These are phyloP conservation scores for Aspergillus egyptiacus DNA, from an alignment of 495 filamentous ascomycete species.

Conservation along the genomic window DNA sequence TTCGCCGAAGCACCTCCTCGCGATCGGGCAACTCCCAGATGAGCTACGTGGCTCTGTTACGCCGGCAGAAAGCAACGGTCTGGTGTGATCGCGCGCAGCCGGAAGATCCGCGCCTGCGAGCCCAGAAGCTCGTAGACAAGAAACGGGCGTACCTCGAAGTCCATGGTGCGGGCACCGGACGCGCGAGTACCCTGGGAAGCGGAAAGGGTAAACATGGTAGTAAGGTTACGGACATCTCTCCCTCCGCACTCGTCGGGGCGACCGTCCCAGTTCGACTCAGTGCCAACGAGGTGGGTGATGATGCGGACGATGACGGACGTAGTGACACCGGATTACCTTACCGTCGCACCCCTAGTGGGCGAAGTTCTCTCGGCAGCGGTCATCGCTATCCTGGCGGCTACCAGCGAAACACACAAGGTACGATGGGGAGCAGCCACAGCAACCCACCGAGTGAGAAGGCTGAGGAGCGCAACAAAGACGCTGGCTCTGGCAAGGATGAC, in stretches of 20 bases:
- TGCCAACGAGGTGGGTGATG: conserved; percentile 89
- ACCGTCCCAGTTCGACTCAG: conserved; percentile 86
- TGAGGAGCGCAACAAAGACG: conserved; percentile 30
- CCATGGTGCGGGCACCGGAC: conserved; percentile 46
- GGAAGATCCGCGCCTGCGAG: conserved; percentile 79
- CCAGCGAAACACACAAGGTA: conserved; percentile 49
- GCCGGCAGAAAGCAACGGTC: conserved; percentile 94
- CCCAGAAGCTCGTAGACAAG: conserved; percentile 76
- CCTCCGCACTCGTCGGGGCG: conserved; percentile 65
- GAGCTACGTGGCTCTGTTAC: conserved; percentile 88
- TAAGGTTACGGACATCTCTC: conserved; percentile 64
- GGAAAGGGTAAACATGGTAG: conserved; percentile 79
- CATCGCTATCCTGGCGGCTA: conserved; percentile 52
- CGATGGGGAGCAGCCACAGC: conserved; percentile 63
- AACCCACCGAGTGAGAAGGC: conserved; percentile 55
- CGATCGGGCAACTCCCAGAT: conserved; percentile 51
- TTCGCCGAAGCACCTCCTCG: conserved; percentile 71
- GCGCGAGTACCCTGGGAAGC: conserved; percentile 55
- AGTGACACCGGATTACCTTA: conserved; percentile 55
- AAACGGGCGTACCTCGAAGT: conserved; percentile 78
- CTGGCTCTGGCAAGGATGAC: conserved; percentile 44
- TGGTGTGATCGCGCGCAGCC: conserved; percentile 96
- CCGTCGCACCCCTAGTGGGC: conserved; percentile 68
- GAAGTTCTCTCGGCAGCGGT: conserved; percentile 69
- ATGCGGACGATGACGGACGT: conserved; percentile 65